Evolutionary conservation across 1,284 basidiomycete species (phyloP).

Genomic region (Pholiota adiposa): DNA sequence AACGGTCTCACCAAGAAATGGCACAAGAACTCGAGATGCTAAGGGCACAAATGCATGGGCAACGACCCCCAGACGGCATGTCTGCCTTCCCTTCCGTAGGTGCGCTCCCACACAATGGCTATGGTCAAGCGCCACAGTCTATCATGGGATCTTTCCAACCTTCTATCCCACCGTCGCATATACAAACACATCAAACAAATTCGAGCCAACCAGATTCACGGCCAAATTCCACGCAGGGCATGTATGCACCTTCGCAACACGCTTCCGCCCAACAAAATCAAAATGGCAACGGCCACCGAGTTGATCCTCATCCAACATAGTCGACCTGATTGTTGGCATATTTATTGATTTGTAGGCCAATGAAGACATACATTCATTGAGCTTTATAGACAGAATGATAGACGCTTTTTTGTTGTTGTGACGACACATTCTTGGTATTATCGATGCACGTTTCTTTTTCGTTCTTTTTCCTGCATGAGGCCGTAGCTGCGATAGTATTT

Average conservation of each 20-base stretch:
- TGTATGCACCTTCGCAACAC: conserved; percentile 22
- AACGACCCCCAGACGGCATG: conserved; percentile 62
- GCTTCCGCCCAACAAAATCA: conserved; percentile 19
- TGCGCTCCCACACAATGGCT: conserved; percentile 53
- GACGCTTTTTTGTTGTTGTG: conserved; percentile 1
- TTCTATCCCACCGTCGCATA: conserved; percentile 37
- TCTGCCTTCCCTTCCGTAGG: conserved; percentile 52
- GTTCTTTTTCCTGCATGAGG: not conserved
- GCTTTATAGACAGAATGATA: conserved; percentile 6
- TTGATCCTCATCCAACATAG: conserved; percentile 22
- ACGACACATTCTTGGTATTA: conserved; percentile 2
- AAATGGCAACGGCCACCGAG: conserved; percentile 36
- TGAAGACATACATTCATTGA: not conserved
- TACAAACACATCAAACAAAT: conserved; percentile 46
- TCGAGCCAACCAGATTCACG: conserved; percentile 41
- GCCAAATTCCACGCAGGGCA: conserved; percentile 38
- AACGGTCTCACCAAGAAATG: conserved; percentile 77
- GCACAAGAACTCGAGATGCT: conserved; percentile 77
- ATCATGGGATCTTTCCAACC: conserved; percentile 42
- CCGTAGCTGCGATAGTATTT: not conserved
- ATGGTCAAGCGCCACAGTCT: conserved; percentile 46
- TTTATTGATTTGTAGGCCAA: conserved; percentile 16
- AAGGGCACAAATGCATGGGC: conserved; percentile 71
- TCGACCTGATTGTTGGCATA: conserved; percentile 7
- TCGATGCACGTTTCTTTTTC: not conserved